These are phyloP conservation scores for Physcomitrium patens DNA, from an alignment of 225 moss, liverwort and hornwort species.

Conservation along the genomic window DNA sequence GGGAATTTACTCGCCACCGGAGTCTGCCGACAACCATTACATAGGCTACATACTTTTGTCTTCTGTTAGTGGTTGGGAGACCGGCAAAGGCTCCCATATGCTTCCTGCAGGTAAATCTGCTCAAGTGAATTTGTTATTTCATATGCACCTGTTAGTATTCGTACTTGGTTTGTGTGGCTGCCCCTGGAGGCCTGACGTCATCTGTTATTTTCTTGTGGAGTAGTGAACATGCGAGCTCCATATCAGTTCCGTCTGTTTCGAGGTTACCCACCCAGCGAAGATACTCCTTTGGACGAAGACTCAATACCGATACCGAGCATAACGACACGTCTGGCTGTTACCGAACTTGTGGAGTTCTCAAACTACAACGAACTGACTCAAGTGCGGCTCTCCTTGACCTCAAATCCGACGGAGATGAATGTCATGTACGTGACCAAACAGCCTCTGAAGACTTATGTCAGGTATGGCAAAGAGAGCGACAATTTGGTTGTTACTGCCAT, in stretches of 20 bases:
- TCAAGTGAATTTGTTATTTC: background rate
- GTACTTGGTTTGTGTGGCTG: background rate
- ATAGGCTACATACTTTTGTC: slow-evolving; percentile 64
- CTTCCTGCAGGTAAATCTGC: slow-evolving; percentile 47
- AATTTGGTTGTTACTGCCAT: slow-evolving; percentile 30
- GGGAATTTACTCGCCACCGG: slow-evolving; percentile 83
- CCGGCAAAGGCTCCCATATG: slow-evolving; percentile 37
- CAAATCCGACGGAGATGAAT: slow-evolving; percentile 65
- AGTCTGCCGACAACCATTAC: slow-evolving; percentile 66
- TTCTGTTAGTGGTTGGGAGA: slow-evolving; percentile 41
- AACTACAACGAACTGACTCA: slow-evolving; percentile 92
- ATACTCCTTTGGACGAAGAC: slow-evolving; percentile 49
- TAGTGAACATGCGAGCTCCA: slow-evolving; percentile 58
- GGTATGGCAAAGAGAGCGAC: slow-evolving; percentile 50
- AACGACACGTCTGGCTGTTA: slow-evolving; percentile 49
- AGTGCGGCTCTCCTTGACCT: slow-evolving; percentile 82
- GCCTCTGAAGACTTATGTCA: slow-evolving; percentile 46
- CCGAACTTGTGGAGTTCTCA: slow-evolving; percentile 48
- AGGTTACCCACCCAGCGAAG: slow-evolving; percentile 33
- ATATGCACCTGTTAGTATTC: background rate
- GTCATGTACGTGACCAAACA: slow-evolving; percentile 90
- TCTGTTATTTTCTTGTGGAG: slow-evolving; percentile 9
- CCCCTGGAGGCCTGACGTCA: background rate
- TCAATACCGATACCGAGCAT: slow-evolving; percentile 55
- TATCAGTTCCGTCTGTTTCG: slow-evolving; percentile 63